Percentiles rank a stretch among this genome's conserved stretches.
These are phyloP conservation scores for Nakazawaea sp. DNA, from an alignment of 805 yeast species.

Conservation along the genomic window DNA sequence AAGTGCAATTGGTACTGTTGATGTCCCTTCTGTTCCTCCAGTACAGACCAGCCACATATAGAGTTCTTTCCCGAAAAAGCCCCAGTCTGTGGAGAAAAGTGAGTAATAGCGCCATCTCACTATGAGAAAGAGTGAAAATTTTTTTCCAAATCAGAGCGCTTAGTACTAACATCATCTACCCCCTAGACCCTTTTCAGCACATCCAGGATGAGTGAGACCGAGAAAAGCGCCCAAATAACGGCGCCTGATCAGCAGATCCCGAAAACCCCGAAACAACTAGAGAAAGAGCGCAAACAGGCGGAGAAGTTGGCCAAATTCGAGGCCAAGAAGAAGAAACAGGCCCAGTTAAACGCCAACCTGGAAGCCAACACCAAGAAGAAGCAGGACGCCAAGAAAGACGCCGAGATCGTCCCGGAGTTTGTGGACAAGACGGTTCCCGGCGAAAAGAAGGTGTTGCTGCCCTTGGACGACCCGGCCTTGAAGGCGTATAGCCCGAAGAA, in stretches of 20 bases:
- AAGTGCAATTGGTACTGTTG: too few relatives aligned
- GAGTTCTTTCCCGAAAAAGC: too few relatives aligned
- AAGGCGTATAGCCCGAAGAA: conserved; percentile 90
- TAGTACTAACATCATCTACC: too few relatives aligned
- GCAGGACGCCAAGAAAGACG: conserved; percentile 60
- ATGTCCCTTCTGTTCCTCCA: too few relatives aligned
- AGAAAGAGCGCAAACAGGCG: conserved; percentile 83
- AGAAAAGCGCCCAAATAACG: not conserved
- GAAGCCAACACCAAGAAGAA: conserved; percentile 38
- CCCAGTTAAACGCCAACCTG: conserved; percentile 43
- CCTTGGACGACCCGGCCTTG: conserved; percentile 86
- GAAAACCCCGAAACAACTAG: conserved; percentile 75
- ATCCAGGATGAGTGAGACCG: conserved; percentile 10
- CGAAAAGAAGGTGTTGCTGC: conserved; percentile 82
- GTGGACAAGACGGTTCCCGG: conserved; percentile 81
- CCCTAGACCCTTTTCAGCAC: not conserved
- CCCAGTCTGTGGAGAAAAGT: too few relatives aligned
- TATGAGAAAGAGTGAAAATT: too few relatives aligned
- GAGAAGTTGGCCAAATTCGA: conserved; percentile 82
- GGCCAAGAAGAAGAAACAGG: conserved; percentile 75
- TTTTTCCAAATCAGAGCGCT: too few relatives aligned
- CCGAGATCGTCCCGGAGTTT: conserved; percentile 76
- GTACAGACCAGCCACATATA: too few relatives aligned
- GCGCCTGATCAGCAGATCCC: conserved; percentile 17
- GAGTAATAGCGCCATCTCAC: too few relatives aligned